Evolutionary conservation across 495 filamentous ascomycete species (phyloP).

Genomic region (Xylaria nigripes): DNA sequence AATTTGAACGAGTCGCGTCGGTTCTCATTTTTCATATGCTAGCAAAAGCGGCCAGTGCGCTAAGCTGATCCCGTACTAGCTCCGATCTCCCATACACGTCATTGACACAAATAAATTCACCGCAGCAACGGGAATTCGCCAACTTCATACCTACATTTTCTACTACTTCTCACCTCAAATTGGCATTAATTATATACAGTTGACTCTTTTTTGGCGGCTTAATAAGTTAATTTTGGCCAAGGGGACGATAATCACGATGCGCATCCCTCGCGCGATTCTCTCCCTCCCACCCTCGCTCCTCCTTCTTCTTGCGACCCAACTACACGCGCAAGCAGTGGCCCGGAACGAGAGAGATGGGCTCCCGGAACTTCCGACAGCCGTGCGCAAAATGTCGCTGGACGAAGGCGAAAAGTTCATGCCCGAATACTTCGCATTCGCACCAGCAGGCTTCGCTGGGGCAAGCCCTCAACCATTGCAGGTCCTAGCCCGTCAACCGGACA

Average conservation of each 20-base stretch:
- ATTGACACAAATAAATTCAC: background rate
- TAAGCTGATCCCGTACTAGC: too few relatives aligned
- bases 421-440: conserved; percentile 46
- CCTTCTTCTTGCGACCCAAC: conserved; percentile 35
- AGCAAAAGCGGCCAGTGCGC: too few relatives aligned
- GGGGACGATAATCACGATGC: conserved; percentile 34
- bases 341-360: background rate
- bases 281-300: conserved; percentile 43
- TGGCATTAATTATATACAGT: too few relatives aligned
- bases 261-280: conserved; percentile 27
- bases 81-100: too few relatives aligned
- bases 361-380: conserved; percentile 35
- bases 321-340: conserved; percentile 21
- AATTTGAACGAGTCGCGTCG: too few relatives aligned
- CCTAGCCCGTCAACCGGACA: conserved; percentile 8
- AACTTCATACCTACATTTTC: background rate
- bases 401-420: conserved; percentile 79
- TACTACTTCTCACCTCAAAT: too few relatives aligned
- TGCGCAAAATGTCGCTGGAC: conserved; percentile 71
- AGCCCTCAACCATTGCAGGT: conserved; percentile 11
- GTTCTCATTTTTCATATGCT: too few relatives aligned
- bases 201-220: too few relatives aligned
- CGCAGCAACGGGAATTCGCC: background rate
- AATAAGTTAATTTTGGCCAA: too few relatives aligned
- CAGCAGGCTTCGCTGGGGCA: background rate